phyloP scores from a whole-genome alignment of 768 basidiomycete species.

The Amyloporia xantha region DNA sequence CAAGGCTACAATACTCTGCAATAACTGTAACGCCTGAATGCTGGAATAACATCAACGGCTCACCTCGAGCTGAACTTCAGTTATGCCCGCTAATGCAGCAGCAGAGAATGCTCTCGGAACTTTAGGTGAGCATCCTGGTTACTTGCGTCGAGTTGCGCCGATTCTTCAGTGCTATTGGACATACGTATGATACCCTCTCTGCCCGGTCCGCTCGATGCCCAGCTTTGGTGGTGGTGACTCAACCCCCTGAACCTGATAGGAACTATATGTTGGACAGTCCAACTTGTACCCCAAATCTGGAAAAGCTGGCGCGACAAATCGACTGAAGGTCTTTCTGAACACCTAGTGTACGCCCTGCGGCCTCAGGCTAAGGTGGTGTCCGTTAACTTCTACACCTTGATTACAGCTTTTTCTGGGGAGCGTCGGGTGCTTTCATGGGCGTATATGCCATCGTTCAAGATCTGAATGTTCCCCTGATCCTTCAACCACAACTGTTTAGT shows the following conservation, averaged over 20 bases:
- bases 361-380: no score
- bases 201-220: no score
- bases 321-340: slow-evolving; percentile 47
- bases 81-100: slow-evolving; percentile 42
- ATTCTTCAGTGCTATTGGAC: no score
- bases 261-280: slow-evolving; percentile 59
- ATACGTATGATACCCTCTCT: no score
- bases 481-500: slow-evolving; percentile 63
- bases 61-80: no score
- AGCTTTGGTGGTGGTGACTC: no score
- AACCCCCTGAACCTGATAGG: no score
- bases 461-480: slow-evolving; percentile 65
- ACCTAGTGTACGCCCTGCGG: slow-evolving; percentile 21
- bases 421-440: slow-evolving; percentile 56
- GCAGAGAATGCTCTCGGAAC: slow-evolving; percentile 69
- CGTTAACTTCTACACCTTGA: no score
- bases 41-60: no score
- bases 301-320: slow-evolving; percentile 65
- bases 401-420: slow-evolving; percentile 53
- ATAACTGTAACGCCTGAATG: no score
- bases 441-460: slow-evolving; percentile 58
- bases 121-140: slow-evolving; percentile 41
- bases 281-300: slow-evolving; percentile 66
- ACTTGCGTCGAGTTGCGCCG: no score
- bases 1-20: no score